Percentiles rank a stretch among this genome's conserved stretches.
Evolutionary conservation across 2,329 filamentous ascomycete species (phyloP).

Genomic region (Ceratocystis variospora): DNA sequence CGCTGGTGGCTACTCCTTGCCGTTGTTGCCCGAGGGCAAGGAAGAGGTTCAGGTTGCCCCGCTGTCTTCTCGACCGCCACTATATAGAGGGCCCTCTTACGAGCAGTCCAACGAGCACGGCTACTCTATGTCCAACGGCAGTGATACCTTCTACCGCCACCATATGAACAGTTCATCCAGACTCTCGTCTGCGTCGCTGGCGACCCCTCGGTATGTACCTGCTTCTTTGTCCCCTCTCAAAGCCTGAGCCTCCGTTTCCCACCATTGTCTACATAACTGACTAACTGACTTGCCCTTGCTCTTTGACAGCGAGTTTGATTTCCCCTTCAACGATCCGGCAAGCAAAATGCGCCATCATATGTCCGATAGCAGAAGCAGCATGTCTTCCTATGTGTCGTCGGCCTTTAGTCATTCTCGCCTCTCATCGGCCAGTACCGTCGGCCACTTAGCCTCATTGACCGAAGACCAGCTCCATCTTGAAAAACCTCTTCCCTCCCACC

Average conservation of each 20-base stretch:
- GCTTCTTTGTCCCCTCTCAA: background rate
- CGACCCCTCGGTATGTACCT: slow-evolving; percentile 18
- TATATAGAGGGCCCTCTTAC: slow-evolving; percentile 19
- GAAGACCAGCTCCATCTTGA: slow-evolving; percentile 18
- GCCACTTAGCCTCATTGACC: slow-evolving; percentile 22
- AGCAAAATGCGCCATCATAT: slow-evolving; percentile 28
- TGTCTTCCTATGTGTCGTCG: slow-evolving; percentile 37
- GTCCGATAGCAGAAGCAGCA: slow-evolving; percentile 40
- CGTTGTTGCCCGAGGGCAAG: slow-evolving; percentile 30
- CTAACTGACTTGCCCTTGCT: background rate
- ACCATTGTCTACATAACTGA: background rate
- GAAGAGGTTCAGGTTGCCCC: slow-evolving; percentile 21
- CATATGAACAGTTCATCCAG: slow-evolving; percentile 21
- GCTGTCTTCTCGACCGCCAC: slow-evolving; percentile 9
- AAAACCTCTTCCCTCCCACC: slow-evolving; percentile 14
- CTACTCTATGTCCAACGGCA: slow-evolving; percentile 21
- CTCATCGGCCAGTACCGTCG: slow-evolving; percentile 40
- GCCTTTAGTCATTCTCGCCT: slow-evolving; percentile 35
- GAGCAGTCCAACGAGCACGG: slow-evolving; percentile 17
- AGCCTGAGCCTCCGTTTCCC: too few relatives aligned
- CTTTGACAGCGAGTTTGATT: slow-evolving; percentile 15
- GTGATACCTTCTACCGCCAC: slow-evolving; percentile 22
- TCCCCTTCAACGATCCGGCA: slow-evolving; percentile 11
- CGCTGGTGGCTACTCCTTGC: slow-evolving; percentile 36
- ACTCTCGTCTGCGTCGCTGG: slow-evolving; percentile 18